Conservation (phyloP, 2,329 filamentous ascomycete species). For the Microsporum ferrugineum region DNA sequence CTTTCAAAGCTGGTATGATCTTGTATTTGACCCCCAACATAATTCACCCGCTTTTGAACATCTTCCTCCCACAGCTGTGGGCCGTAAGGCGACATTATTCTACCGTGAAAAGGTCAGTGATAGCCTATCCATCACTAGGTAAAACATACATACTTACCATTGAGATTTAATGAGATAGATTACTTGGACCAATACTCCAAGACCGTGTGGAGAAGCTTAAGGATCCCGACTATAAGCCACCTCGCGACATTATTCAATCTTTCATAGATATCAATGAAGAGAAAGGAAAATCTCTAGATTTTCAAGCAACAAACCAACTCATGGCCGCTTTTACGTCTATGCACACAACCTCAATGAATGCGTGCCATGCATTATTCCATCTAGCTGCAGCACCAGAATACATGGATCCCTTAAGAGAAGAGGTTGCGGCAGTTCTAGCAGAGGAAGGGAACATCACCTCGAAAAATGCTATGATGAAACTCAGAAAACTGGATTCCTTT, state of each 20-base stretch:
- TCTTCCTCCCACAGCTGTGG: slow-evolving; percentile 2
- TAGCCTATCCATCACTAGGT: neutral
- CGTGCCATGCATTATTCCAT: slow-evolving; percentile 17
- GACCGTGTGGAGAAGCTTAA: slow-evolving; percentile 8
- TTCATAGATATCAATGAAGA: slow-evolving; percentile 6
- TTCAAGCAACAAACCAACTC: slow-evolving; percentile 14
- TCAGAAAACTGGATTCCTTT: slow-evolving; percentile 34
- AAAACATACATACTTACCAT: slow-evolving; percentile 5
- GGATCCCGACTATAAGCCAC: neutral
- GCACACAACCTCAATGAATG: slow-evolving; percentile 18
- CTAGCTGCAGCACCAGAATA: slow-evolving; percentile 10
- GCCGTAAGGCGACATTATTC: slow-evolving; percentile 10
- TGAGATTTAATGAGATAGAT: slow-evolving; percentile 10
- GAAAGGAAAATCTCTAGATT: slow-evolving; percentile 7
- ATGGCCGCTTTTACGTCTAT: slow-evolving; percentile 16
- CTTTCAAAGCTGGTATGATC: slow-evolving; percentile 14
- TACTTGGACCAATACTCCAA: slow-evolving; percentile 12
- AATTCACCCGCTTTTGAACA: slow-evolving; percentile 4
- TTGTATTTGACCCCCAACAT: slow-evolving; percentile 10
- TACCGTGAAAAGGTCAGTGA: neutral
- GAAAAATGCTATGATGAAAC: slow-evolving; percentile 28
- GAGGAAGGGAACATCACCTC: slow-evolving; percentile 19
- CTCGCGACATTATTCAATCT: neutral
- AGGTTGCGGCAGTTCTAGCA: slow-evolving; percentile 15
- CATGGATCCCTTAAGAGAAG: slow-evolving; percentile 14